Percentiles rank a stretch among this genome's conserved stretches.
Evolutionary conservation across 2,329 filamentous ascomycete genomes (phyloP).

Genomic region (Claviceps quebecensis): DNA sequence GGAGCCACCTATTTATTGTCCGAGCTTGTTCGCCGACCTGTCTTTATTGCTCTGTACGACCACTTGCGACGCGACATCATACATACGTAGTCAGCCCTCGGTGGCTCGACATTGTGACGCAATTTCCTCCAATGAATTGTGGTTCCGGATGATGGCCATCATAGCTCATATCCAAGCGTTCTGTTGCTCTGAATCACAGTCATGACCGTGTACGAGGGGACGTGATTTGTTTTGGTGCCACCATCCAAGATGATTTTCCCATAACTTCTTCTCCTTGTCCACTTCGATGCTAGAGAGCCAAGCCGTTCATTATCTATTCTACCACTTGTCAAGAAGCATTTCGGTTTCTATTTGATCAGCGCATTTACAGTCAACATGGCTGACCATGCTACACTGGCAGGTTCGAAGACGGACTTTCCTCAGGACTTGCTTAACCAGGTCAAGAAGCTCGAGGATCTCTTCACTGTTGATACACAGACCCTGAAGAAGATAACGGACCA

Average conservation of each 20-base stretch:
- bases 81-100: neutral
- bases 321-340: no score
- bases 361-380: neutral
- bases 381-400: slow-evolving; percentile 29
- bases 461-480: slow-evolving; percentile 63
- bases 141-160: neutral
- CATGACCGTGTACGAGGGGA: neutral
- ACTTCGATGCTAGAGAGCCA: neutral
- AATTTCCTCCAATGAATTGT: neutral
- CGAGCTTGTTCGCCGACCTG: neutral
- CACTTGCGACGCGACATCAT: neutral
- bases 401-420: slow-evolving; percentile 83
- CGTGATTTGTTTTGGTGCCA: neutral
- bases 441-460: slow-evolving; percentile 67
- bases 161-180: neutral
- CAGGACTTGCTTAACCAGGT: slow-evolving; percentile 72
- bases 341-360: no score
- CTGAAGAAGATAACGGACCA: slow-evolving; percentile 84
- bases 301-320: neutral
- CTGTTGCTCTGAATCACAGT: neutral
- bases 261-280: neutral
- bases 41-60: neutral
- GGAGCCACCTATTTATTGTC: neutral
- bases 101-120: slow-evolving; percentile 1
- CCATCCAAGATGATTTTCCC: neutral